These are phyloP conservation scores for Aspergillus sp. DNA, from an alignment of 2,329 filamentous ascomycete genomes.

Conservation along the genomic window DNA sequence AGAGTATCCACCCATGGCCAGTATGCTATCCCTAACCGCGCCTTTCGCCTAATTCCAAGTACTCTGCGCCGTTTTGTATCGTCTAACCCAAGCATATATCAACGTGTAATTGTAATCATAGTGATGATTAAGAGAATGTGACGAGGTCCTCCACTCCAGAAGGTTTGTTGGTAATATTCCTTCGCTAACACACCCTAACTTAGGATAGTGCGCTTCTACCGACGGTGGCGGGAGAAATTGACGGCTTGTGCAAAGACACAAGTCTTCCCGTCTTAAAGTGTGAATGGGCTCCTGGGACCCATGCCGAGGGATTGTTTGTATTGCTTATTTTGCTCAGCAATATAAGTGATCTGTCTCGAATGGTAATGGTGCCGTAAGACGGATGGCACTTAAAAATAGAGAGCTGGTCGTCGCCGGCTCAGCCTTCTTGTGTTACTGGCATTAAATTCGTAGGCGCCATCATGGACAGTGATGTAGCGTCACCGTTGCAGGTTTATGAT, in stretches of 20 bases:
- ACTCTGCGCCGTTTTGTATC: slow-evolving; percentile 30
- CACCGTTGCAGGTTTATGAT: slow-evolving; percentile 42
- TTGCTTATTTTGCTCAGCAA: slow-evolving; percentile 8
- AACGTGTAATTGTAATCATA: slow-evolving; percentile 20
- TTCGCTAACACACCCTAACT: neutral
- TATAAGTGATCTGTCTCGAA: neutral
- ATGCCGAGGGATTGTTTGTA: neutral
- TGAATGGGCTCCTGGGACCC: neutral
- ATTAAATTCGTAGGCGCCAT: neutral
- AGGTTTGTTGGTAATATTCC: neutral
- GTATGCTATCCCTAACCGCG: slow-evolving; percentile 28
- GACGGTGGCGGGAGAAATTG: neutral
- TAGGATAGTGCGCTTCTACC: neutral
- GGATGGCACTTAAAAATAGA: neutral
- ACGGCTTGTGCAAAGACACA: neutral
- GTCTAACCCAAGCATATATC: slow-evolving; percentile 32
- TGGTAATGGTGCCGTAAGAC: neutral
- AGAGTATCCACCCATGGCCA: slow-evolving; percentile 16
- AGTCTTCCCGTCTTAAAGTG: neutral
- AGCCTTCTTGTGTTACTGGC: neutral
- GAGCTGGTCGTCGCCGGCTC: neutral
- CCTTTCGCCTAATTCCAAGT: slow-evolving; percentile 24
- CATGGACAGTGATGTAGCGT: slow-evolving; percentile 11
- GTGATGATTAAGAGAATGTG: neutral
- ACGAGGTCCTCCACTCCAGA: neutral